A percentile compares a stretch with the other conserved stretches of the same genome.
Evolutionary conservation across 2,329 filamentous ascomycete species (phyloP).

Genomic region (Aspergillus fumigatus): DNA sequence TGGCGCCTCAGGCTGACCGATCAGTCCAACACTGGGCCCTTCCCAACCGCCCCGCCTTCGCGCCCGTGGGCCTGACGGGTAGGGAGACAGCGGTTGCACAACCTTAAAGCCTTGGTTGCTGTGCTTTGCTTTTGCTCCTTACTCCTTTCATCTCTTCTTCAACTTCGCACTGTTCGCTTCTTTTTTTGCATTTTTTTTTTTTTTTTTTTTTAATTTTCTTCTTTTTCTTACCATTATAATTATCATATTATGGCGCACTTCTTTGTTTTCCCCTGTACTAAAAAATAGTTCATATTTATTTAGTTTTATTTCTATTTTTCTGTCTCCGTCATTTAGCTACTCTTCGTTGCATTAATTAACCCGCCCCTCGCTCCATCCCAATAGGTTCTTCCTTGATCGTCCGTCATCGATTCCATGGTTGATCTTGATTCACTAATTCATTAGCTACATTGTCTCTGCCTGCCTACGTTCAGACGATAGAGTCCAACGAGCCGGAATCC

Average conservation of each 20-base stretch:
- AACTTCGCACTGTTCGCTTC: background rate
- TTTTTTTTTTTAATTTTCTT: background rate
- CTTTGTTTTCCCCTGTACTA: background rate
- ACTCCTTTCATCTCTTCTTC: conserved; percentile 1
- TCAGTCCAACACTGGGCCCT: background rate
- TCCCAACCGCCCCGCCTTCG: conserved; percentile 16
- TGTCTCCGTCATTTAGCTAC: background rate
- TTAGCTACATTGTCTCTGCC: background rate
- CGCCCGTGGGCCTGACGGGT: conserved; percentile 22
- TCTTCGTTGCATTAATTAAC: background rate
- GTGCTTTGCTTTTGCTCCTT: conserved; percentile 1
- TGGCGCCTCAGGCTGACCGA: conserved; percentile 3
- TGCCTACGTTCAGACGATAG: background rate
- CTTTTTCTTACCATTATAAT: background rate
- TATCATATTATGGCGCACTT: background rate
- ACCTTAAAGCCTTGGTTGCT: conserved; percentile 18
- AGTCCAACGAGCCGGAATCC: background rate
- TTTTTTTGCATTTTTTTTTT: background rate
- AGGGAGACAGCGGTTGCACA: conserved; percentile 21
- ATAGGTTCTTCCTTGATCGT: background rate
- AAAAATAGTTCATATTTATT: background rate
- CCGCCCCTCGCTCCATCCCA: background rate
- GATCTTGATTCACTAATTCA: background rate
- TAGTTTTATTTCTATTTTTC: background rate
- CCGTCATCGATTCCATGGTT: background rate